Conservation (phyloP, 2,329 filamentous ascomycete species). For the Anthostomella pinea region DNA sequence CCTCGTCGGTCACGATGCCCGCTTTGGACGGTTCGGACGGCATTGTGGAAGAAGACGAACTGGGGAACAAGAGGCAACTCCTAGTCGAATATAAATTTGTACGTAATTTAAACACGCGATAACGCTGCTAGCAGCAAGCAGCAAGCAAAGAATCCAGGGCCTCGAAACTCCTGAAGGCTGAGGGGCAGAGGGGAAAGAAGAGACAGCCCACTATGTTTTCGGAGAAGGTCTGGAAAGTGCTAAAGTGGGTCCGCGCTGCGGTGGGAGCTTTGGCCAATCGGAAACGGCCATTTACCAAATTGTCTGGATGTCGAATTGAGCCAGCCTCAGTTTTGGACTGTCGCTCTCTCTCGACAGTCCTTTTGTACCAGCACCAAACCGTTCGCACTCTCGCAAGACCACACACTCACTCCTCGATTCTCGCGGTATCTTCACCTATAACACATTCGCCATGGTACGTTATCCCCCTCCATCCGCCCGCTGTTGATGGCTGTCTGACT, state of each 20-base stretch:
- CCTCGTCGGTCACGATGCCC: conserved; percentile 74
- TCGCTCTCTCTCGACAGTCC: no score
- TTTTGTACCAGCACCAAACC: no score
- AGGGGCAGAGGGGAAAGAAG: background rate
- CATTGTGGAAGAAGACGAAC: no score
- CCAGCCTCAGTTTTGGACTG: conserved; percentile 2
- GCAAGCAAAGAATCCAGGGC: no score
- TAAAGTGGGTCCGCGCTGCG: conserved; percentile 13
- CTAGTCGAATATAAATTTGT: background rate
- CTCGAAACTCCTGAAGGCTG: no score
- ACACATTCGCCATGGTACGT: conserved; percentile 52
- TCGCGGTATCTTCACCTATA: conserved; percentile 1
- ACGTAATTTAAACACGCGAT: no score
- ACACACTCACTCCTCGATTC: background rate
- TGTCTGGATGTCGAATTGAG: conserved; percentile 5
- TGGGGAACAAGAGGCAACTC: no score
- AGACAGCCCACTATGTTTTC: conserved; percentile 1
- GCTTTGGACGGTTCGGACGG: conserved; percentile 55
- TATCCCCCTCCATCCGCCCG: conserved; percentile 4
- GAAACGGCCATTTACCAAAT: conserved; percentile 23
- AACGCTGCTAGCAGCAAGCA: no score
- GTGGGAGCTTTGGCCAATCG: conserved; percentile 36
- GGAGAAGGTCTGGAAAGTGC: background rate
- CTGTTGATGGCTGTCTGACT: conserved; percentile 21
- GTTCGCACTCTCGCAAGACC: background rate